These are phyloP conservation scores for Lanmaoa pseudosensibilis DNA, from an alignment of 768 basidiomycete species.

Conservation along the genomic window DNA sequence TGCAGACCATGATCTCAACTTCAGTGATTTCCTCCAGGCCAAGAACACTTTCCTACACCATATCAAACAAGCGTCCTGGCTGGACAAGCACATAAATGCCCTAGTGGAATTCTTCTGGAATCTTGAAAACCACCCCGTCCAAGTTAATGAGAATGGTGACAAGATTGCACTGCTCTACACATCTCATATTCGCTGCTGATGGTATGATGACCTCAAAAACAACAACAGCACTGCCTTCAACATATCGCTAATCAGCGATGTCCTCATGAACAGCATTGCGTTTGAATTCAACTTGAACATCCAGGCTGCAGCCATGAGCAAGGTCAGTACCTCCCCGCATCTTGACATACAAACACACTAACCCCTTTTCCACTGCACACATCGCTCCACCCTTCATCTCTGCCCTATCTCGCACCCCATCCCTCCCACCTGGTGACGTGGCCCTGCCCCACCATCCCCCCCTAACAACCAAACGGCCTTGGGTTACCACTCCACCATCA, in stretches of 20 bases:
- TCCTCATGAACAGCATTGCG: not conserved
- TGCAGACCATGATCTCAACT: conserved; percentile 19
- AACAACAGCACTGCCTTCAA: not conserved
- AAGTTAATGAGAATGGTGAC: not conserved
- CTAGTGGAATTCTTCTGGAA: conserved; percentile 1
- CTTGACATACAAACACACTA: no score
- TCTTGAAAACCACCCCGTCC: not conserved
- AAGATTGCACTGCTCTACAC: not conserved
- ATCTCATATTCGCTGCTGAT: not conserved
- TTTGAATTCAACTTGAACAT: not conserved
- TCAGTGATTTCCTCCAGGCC: conserved; percentile 18
- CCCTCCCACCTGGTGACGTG: no score
- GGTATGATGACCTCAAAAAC: conserved; percentile 8
- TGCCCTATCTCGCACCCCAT: no score
- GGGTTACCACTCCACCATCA: no score
- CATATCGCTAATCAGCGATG: not conserved
- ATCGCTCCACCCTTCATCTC: no score
- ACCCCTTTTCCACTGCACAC: no score
- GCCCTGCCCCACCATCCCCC: no score
- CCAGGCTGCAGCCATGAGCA: not conserved
- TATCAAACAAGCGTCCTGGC: not conserved
- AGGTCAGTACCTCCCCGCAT: not conserved
- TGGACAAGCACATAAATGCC: not conserved
- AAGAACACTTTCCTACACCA: conserved; percentile 4
- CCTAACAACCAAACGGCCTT: no score